Evolutionary conservation across 768 basidiomycete species (phyloP).

Genomic region (Tulasnella sp.): DNA sequence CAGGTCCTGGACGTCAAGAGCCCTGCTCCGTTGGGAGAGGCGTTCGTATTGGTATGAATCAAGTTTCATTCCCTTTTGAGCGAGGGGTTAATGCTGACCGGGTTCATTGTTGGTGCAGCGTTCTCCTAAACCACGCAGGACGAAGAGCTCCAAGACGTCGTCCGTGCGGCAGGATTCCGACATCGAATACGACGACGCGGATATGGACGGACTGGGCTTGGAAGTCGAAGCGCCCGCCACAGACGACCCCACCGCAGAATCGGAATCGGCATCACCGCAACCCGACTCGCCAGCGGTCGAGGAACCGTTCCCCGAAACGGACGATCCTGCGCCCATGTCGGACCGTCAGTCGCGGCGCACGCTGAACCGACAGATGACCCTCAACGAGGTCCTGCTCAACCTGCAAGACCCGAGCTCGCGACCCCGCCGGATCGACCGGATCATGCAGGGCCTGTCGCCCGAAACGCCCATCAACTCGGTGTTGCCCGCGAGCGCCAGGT

Average conservation of each 20-base stretch:
- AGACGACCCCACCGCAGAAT: background rate
- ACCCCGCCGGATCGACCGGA: slow-evolving; percentile 12
- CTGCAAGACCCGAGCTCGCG: slow-evolving; percentile 22
- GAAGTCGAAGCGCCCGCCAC: background rate
- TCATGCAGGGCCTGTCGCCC: slow-evolving; percentile 20
- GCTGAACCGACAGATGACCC: background rate
- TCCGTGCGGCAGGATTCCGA: background rate
- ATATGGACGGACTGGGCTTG: background rate
- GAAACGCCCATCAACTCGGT: slow-evolving; percentile 24
- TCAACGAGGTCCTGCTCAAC: slow-evolving; percentile 27
- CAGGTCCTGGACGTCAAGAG: slow-evolving; percentile 16
- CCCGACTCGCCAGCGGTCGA: background rate
- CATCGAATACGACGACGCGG: background rate
- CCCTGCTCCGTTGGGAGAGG: background rate
- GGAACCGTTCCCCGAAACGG: background rate
- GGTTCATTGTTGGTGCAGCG: background rate
- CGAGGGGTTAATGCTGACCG: background rate
- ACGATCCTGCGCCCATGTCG: background rate
- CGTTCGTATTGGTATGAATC: slow-evolving; percentile 13
- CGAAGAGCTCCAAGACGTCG: background rate
- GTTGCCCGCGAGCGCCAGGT: background rate
- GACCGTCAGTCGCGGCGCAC: background rate
- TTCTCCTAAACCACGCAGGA: slow-evolving; percentile 20
- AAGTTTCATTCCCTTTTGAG: background rate
- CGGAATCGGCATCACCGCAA: no score